Base-by-base conservation (phyloP, 202 grass and related monocot species). In the Hordeum pubiflorum region DNA sequence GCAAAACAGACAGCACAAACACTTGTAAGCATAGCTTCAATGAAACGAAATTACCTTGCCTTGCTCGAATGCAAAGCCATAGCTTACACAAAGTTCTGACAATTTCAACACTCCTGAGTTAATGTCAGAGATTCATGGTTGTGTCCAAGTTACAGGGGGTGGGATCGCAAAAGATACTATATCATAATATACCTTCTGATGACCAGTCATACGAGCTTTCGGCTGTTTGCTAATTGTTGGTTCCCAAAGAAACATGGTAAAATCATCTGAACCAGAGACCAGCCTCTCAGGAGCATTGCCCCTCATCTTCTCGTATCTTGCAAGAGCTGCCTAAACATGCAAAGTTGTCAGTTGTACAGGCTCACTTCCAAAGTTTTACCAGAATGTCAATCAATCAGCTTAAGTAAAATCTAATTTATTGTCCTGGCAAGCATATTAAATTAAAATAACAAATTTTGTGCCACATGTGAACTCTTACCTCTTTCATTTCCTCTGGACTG, bases 251-350 rank as follows among this genome's bases (percentile, higher is more conserved):
- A 94, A 91, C 95, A 97, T 94, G 0, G 92, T 97, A 55, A 94
- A 97, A 86, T 97, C 95, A 70, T 97, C 95, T 59, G 95, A 97
- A 87, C 95, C 92, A 75, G 95, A 97, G 83, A 97, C 88, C 38
- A 97, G 82, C 82, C 95, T 89, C 81, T 97, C 90, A 59, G 90
- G 92, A 66, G 92, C 88, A 87, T 87, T 92, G 22, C 89, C 88
- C 78, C 86, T 92, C 86, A 89, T 94, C 58, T 97, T 91, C 57
- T 93, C 89, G 62, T 97, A 97, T 93, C 90, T 94, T 5, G 62
- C 82, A 76, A 94, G 86, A 61, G 92, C 90, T 41, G 88, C 90
- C 89, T 97, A 84, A 84, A 72, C 50, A 72, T 39, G 59, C 32
- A 84, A 78, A 76, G 6, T 67, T 87, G 39, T 50, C 62, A 76